Conservation (phyloP, 2,329 filamentous ascomycete species). For the Leptoxyphium fumago region DNA sequence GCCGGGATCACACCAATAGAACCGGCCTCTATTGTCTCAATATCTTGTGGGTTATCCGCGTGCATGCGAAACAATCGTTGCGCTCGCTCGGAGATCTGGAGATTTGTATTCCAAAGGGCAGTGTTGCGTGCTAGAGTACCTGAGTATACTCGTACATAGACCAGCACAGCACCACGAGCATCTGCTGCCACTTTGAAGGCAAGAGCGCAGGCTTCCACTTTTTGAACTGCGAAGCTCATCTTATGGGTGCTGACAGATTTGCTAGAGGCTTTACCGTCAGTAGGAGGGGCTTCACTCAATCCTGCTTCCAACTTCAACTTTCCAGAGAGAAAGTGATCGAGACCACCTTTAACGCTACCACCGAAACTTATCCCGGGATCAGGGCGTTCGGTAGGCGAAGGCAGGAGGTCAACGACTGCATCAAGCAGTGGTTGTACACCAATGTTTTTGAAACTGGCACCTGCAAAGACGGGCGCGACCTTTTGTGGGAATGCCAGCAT, state of each 20-base stretch:
- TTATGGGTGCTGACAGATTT: conserved; percentile 27
- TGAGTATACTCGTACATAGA: conserved; percentile 85
- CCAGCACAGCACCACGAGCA: conserved; percentile 67
- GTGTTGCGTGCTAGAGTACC: conserved; percentile 62
- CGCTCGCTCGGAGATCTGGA: conserved; percentile 63
- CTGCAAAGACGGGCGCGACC: conserved; percentile 78
- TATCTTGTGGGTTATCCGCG: conserved; percentile 71
- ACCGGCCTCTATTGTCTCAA: conserved; percentile 63
- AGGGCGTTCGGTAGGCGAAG: conserved; percentile 65
- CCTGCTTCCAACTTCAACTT: conserved; percentile 12
- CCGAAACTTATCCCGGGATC: conserved; percentile 64
- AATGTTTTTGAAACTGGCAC: conserved; percentile 85
- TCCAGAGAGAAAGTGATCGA: conserved; percentile 31
- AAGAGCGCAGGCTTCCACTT: conserved; percentile 53
- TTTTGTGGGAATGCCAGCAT: conserved; percentile 52
- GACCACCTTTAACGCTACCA: conserved; percentile 34
- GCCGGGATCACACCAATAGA: conserved; percentile 91
- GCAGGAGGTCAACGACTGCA: conserved; percentile 74
- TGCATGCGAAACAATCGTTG: conserved; percentile 80
- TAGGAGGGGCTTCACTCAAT: conserved; percentile 8
- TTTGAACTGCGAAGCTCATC: conserved; percentile 30
- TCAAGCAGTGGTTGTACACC: conserved; percentile 87
- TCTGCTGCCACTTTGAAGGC: conserved; percentile 94
- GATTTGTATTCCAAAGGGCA: conserved; percentile 73
- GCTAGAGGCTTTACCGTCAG: conserved; percentile 23